Evolutionary conservation across 2,329 filamentous ascomycete species (phyloP), one percentile per base, ranked within the genome.

Genomic region (Chaetomium globosum): DNA sequence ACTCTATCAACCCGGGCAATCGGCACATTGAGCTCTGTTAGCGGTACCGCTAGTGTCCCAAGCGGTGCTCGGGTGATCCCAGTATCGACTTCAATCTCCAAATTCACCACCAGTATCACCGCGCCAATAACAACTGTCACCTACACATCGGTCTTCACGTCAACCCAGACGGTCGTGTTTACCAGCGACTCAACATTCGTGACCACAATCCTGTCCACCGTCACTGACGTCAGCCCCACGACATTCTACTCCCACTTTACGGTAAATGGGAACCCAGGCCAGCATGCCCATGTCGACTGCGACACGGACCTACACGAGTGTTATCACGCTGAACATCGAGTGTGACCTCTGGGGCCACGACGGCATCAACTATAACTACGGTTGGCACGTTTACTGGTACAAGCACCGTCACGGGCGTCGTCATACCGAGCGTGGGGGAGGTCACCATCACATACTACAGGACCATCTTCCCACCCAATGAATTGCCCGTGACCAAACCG

Each of bases 381-480:
- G n/a, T 58, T 12, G 30, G 49, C 2, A 65, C 56, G 1, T 43
- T 61, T 0, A 65, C 60, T 1, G 39, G 19, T 0, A 62, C 66
- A 12, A 69, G 58, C 65, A 70, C 67, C 9, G 43, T 66, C 2
- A 65, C 69, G 4, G 65, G 57, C 9, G 68, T 69, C 6, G 66
- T 72, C 5, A 70, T 71, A 54, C 69, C 69, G 30, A 62, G 43
- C 16, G 61, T 64, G 6, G 70, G 70, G 21, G 61, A 65, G 43
- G 64, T 71, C 28, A 71, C 70, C n/a, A 63, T 71, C 51, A 71
- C 70, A 1, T 68, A 68, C 53, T 72, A 67, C 48, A 53, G 48
- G 16, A 72, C 70, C 9, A 43, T 65, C 28, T 59, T 21, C 52
- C 71, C 73, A 0, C 31, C 65, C 1, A 46, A 53, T 2, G 23